Evolutionary conservation across 805 yeast genomes (phyloP), one percentile per base, ranked within the genome.

Genomic region (Candida rishiriensis): DNA sequence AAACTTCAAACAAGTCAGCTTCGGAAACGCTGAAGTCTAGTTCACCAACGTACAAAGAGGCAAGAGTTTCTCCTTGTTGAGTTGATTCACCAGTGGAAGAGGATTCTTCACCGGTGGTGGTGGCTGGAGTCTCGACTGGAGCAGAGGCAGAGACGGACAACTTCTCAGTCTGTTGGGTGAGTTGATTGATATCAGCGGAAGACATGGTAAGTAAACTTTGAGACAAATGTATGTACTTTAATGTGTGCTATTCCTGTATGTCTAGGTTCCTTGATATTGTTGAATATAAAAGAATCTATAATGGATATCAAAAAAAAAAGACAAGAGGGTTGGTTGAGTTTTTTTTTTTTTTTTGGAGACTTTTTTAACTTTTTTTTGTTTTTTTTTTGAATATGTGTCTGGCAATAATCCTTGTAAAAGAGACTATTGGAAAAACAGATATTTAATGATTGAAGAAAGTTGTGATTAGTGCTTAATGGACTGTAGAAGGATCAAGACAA

Each of bases 11-110:
- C 64, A 93, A 81, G 60, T 85, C 77, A 50, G 98, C 96, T 78
- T 93, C 99, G 59, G 88, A 86, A 58, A 93, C 96, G 38, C 85
- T 68, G 53, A 90, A 87, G 69, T 88, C 95, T 61, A 93, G 82
- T 74, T 93, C 99, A 64, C 99, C 98, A 64, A 93, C 98, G 72
- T 93, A 93, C 60, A 93, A 81, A 39, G 97, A 88, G 53, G 93
- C 93, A 49, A 85, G 73, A 49, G 78, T 69, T 61, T 78, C 83
- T 43, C 79, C 72, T 52, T 75, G 73, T 44, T 60, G 60, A 39
- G 69, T 64, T 43, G 57, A 57, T 46, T 61, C 68, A 47, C 62
- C 54, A 45, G 65, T 47, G 17, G 67, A 53, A 17, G 63, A 61
- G 57, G 52, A 54, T 43, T 65, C 57, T 30, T 30, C 33, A 30